Evolutionary conservation across 192 early-diverging fungal genomes (phyloP).

Genomic region (Spizellomyces punctatus): DNA sequence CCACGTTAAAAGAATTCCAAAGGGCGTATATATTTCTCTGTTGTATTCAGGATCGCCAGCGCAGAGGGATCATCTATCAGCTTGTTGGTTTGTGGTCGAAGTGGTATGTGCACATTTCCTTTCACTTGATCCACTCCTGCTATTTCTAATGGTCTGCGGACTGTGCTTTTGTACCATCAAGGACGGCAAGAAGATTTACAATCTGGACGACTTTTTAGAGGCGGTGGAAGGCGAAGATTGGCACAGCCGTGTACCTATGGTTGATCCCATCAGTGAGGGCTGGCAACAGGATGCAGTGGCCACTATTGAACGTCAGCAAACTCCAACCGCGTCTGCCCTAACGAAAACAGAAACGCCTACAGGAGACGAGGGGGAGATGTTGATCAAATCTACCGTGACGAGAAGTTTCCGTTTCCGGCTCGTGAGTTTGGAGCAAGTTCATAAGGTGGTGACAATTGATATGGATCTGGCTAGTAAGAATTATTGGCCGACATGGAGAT

Average conservation of each 20-base stretch:
- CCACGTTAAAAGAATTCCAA: conserved; percentile 45
- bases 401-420: conserved; percentile 35
- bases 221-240: conserved; percentile 37
- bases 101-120: conserved; percentile 24
- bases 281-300: conserved; percentile 16
- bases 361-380: conserved; percentile 5
- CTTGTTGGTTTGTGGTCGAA: conserved; percentile 41
- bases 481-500: conserved; percentile 40
- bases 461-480: conserved; percentile 39
- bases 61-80: conserved; percentile 42
- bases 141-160: neutral
- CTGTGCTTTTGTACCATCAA: neutral
- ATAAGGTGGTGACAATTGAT: conserved; percentile 38
- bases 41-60: conserved; percentile 49
- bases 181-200: conserved; percentile 29
- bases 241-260: conserved; percentile 26
- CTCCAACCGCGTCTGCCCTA: neutral
- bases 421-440: conserved; percentile 38
- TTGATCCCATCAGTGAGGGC: conserved; percentile 33
- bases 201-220: conserved; percentile 30
- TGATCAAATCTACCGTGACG: conserved; percentile 30
- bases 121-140: conserved; percentile 4
- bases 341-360: neutral
- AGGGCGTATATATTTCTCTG: conserved; percentile 47
- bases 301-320: conserved; percentile 13